Evolutionary conservation across 2,329 filamentous ascomycete genomes (phyloP).

Genomic region (Cercospora sp.): DNA sequence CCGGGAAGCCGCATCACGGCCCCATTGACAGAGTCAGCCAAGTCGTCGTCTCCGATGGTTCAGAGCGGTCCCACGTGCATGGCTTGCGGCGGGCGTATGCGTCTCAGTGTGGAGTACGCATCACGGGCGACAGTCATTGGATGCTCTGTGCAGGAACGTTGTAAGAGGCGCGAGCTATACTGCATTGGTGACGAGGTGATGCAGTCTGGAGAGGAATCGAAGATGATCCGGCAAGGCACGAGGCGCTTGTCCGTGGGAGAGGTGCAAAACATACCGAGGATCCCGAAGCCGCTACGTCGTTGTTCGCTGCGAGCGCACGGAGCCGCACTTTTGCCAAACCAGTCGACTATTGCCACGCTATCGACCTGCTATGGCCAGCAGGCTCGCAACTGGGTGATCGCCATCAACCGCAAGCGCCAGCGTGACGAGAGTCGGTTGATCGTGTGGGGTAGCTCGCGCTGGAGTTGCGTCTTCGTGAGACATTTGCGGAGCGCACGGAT

Average conservation of each 20-base stretch:
- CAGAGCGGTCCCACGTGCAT: slow-evolving; percentile 7
- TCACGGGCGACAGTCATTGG: slow-evolving; percentile 1
- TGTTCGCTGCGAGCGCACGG: neutral
- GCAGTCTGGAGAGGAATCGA: slow-evolving; percentile 7
- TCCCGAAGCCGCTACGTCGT: slow-evolving; percentile 1
- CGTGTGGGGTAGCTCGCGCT: slow-evolving; percentile 13
- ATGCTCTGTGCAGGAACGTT: slow-evolving; percentile 13
- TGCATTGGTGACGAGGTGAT: slow-evolving; percentile 8
- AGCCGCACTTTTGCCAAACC: neutral
- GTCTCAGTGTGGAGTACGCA: neutral
- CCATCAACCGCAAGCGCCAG: slow-evolving; percentile 17
- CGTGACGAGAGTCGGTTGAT: slow-evolving; percentile 12
- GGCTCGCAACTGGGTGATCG: slow-evolving; percentile 11
- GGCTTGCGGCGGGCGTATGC: neutral
- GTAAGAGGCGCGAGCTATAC: slow-evolving; percentile 10
- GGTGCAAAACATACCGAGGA: slow-evolving; percentile 6
- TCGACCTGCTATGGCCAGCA: neutral
- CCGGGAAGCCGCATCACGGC: slow-evolving; percentile 2
- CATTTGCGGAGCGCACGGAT: slow-evolving; percentile 19
- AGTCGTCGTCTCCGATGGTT: neutral
- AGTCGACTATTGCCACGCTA: slow-evolving; percentile 12
- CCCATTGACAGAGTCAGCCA: neutral
- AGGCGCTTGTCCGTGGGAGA: slow-evolving; percentile 7
- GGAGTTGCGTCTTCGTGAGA: slow-evolving; percentile 24
- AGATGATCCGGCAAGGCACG: slow-evolving; percentile 8